These are phyloP conservation scores for Suhomyces tanzawaensis DNA, from an alignment of 805 yeast genomes.

Conservation along the genomic window DNA sequence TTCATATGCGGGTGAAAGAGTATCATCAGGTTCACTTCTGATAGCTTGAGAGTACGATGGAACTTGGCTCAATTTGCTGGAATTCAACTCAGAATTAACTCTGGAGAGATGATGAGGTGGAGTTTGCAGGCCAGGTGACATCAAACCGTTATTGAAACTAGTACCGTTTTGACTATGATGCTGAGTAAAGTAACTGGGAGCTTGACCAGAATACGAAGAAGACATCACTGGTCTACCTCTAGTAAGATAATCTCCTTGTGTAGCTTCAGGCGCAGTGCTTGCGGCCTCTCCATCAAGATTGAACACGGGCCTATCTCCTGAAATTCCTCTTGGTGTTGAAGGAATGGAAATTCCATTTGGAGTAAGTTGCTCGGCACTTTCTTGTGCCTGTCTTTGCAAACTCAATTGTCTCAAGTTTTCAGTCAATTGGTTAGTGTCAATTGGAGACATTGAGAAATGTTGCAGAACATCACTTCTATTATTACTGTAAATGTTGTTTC, in stretches of 20 bases:
- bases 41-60: slow-evolving; percentile 86
- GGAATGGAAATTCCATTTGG: slow-evolving; percentile 3
- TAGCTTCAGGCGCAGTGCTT: slow-evolving; percentile 6
- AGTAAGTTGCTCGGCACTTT: slow-evolving; percentile 15
- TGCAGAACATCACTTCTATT: slow-evolving; percentile 14
- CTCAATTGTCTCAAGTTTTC: slow-evolving; percentile 54
- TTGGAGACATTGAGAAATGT: slow-evolving; percentile 36
- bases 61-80: slow-evolving; percentile 52
- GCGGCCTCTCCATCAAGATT: slow-evolving; percentile 30
- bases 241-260: slow-evolving; percentile 34
- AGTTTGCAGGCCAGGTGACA: slow-evolving; percentile 42
- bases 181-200: background rate
- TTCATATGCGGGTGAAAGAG: slow-evolving; percentile 71
- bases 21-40: slow-evolving; percentile 47
- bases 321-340: slow-evolving; percentile 12
- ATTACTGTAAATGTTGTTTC: slow-evolving; percentile 8
- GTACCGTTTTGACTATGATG: background rate
- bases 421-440: slow-evolving; percentile 42
- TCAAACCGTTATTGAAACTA: slow-evolving; percentile 8
- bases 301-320: slow-evolving; percentile 33
- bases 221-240: slow-evolving; percentile 13
- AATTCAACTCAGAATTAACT: slow-evolving; percentile 43
- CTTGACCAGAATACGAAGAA: background rate
- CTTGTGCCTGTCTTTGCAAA: slow-evolving; percentile 46
- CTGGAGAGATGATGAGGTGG: slow-evolving; percentile 63